Evolutionary conservation across 2,329 filamentous ascomycete species (phyloP).

Genomic region (Fusarium palustre): DNA sequence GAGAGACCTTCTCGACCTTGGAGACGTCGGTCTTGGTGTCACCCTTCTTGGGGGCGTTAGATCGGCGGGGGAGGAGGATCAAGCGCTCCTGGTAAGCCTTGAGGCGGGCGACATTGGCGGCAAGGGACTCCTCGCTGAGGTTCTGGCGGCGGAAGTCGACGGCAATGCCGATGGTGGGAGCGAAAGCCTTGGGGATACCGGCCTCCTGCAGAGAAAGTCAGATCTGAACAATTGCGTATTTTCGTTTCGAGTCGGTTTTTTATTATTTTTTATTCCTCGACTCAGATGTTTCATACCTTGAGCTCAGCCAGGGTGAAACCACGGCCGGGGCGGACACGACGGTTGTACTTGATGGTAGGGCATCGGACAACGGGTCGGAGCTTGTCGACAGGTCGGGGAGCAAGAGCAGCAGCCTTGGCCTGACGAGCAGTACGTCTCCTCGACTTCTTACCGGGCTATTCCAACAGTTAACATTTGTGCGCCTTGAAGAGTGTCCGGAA

Average conservation of each 20-base stretch:
- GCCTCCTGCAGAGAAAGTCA: slow-evolving; percentile 76
- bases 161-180: slow-evolving; percentile 94
- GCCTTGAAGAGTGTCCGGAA: slow-evolving; percentile 32
- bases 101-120: slow-evolving; percentile 95
- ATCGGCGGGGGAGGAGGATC: slow-evolving; percentile 97
- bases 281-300: slow-evolving; percentile 76
- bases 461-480: slow-evolving; percentile 52
- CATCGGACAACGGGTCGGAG: slow-evolving; percentile 96
- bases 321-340: slow-evolving; percentile 93
- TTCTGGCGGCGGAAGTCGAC: slow-evolving; percentile 98
- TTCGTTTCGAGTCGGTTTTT: background rate
- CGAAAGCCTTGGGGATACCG: slow-evolving; percentile 92
- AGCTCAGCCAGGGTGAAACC: slow-evolving; percentile 98
- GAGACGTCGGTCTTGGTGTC: slow-evolving; percentile 86
- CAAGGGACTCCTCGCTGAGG: slow-evolving; percentile 93
- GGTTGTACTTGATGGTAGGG: slow-evolving; percentile 99
- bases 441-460: slow-evolving; percentile 93
- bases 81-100: slow-evolving; percentile 97
- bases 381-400: slow-evolving; percentile 96
- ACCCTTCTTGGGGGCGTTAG: slow-evolving; percentile 92
- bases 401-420: slow-evolving; percentile 93
- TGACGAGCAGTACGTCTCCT: slow-evolving; percentile 90
- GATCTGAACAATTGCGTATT: slow-evolving; percentile 35
- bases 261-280: background rate
- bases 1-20: slow-evolving; percentile 70